These are phyloP conservation scores for Periconia digitata DNA, from an alignment of 2,329 filamentous ascomycete genomes.

Conservation along the genomic window DNA sequence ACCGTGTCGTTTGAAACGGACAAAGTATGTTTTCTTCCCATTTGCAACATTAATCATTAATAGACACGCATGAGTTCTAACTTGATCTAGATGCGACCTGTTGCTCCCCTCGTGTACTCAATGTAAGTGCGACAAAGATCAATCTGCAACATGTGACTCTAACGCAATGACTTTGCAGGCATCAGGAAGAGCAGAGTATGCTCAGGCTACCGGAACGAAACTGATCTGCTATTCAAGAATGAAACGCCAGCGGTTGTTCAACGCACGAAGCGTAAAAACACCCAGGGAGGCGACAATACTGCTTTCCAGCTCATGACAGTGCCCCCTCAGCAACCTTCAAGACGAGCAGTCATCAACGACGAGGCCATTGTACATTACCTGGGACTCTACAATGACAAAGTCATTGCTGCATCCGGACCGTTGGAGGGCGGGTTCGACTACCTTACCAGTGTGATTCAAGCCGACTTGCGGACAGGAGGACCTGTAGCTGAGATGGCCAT, in stretches of 20 bases:
- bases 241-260: conserved; percentile 16
- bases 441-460: conserved; percentile 12
- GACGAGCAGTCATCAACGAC: conserved; percentile 13
- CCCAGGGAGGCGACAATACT: neutral
- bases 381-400: conserved; percentile 17
- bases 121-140: conserved; percentile 6
- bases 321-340: conserved; percentile 7
- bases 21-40: conserved; percentile 16
- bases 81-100: conserved; percentile 18
- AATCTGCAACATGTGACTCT: neutral
- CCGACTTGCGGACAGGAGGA: conserved; percentile 8
- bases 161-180: neutral
- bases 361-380: conserved; percentile 18
- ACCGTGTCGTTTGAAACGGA: conserved; percentile 18
- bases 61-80: conserved; percentile 5
- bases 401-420: conserved; percentile 5
- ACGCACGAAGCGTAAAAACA: conserved; percentile 9
- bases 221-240: conserved; percentile 22
- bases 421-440: conserved; percentile 14
- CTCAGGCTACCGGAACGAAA: conserved; percentile 23
- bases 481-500: conserved; percentile 17
- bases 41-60: conserved; percentile 10
- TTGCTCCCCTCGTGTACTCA: conserved; percentile 21
- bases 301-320: neutral
- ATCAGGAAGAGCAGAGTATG: conserved; percentile 17